Evolutionary conservation across 768 basidiomycete species (phyloP), one percentile per base, ranked within the genome.

Genomic region (Imleria badia): DNA sequence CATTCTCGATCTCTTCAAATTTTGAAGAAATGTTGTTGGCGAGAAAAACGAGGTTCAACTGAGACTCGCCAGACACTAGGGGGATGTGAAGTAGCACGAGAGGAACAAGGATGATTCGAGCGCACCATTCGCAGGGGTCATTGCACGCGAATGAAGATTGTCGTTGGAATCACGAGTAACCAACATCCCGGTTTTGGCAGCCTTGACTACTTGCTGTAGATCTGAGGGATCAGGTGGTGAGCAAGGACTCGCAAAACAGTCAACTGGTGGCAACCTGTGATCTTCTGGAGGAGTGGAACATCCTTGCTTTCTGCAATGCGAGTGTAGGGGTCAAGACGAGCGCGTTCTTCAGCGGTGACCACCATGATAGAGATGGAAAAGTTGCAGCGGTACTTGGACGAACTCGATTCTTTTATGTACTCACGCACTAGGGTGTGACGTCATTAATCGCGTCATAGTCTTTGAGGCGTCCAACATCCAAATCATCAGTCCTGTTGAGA

Each of bases 121-220:
- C 84, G 40, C 60, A 89, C 89, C 81, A 36, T 78, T 74, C n/a
- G 81, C 76, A 19, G 87, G 87, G 15, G 80, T 77, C 93, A 95
- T 94, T 23, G 86, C 86, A 52, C 92, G 81, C 9, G 90, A 83
- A 69, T 94, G 92, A 20, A 95, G 70, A 40, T 80, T 74, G 1
- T 90, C 91, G 51, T 82, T 76, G 14, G 78, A 65, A 17, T 83
- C 78, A 35, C 87, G 85, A 14, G 89, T 91, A 11, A 89, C 88
- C 19, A 94, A 73, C 86, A 94, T 91, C 48, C 86, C 88, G 0
- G 81, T 84, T 62, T 81, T 77, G 10, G 85, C 83, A 1, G 75
- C 72, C 53, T 83, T 80, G 51, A 92, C 67, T 52, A 94, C 82
- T 23, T 75, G 74, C 56, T 86, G 83, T 30, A 92, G 78, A 48